These are phyloP conservation scores for Cubamyces sp. DNA, from an alignment of 768 basidiomycete genomes.

Conservation along the genomic window DNA sequence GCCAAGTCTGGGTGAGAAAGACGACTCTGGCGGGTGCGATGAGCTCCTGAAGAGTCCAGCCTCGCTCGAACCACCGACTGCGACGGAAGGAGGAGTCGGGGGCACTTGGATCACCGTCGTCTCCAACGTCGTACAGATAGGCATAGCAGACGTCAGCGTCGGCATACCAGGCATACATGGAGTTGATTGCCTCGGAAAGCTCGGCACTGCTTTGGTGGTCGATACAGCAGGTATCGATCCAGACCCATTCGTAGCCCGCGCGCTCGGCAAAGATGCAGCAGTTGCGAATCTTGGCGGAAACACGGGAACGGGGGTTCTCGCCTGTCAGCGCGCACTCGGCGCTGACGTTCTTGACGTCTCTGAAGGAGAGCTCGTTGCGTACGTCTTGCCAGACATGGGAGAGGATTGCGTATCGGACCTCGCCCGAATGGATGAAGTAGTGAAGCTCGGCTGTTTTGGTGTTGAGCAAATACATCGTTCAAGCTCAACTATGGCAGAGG, in stretches of 20 bases:
- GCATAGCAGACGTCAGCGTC: background rate
- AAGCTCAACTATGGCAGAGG: background rate
- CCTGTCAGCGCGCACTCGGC: background rate
- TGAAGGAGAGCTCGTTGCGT: constrained; percentile 1
- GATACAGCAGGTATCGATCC: constrained; percentile 11
- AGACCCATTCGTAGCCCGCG: background rate
- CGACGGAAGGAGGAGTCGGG: background rate
- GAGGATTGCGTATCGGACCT: background rate
- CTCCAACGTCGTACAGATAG: background rate
- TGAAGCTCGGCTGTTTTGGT: background rate
- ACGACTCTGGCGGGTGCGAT: background rate
- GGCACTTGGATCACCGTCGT: background rate
- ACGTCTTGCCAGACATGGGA: constrained; percentile 7
- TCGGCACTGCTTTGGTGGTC: constrained; percentile 3
- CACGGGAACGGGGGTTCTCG: background rate
- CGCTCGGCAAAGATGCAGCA: background rate
- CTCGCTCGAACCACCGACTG: background rate
- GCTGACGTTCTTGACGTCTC: background rate
- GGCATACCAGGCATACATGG: constrained; percentile 1
- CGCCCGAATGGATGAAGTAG: background rate
- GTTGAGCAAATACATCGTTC: background rate
- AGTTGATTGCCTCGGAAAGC: constrained; percentile 3
- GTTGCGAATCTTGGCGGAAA: background rate
- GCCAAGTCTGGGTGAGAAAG: background rate
- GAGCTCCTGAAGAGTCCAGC: constrained; percentile 1